A percentile compares a stretch with the other conserved stretches of the same genome.
Conservation (phyloP, 768 basidiomycete species). For the Melanogaster broomeanus region DNA sequence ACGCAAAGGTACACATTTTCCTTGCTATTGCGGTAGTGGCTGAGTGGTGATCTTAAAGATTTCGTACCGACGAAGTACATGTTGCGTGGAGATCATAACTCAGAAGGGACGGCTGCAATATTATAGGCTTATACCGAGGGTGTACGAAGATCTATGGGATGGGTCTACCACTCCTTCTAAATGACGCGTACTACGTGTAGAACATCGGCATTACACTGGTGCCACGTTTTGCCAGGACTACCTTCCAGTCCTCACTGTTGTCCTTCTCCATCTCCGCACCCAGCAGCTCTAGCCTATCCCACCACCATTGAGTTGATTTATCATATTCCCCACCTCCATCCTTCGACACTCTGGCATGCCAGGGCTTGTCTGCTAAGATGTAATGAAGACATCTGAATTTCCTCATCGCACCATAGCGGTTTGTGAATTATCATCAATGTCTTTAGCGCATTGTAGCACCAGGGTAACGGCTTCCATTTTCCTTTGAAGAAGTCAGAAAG, state of each 20-base stretch:
- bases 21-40: background rate
- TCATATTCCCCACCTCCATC: conserved; percentile 50
- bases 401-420: conserved; percentile 79
- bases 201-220: conserved; percentile 4
- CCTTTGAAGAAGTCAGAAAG: conserved; percentile 79
- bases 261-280: conserved; percentile 42
- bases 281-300: conserved; percentile 57
- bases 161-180: background rate
- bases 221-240: conserved; percentile 55
- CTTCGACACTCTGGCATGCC: conserved; percentile 54
- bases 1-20: conserved; percentile 72
- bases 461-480: conserved; percentile 76
- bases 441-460: conserved; percentile 92
- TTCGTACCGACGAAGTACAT: conserved; percentile 92
- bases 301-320: conserved; percentile 75
- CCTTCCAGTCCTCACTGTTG: conserved; percentile 50
- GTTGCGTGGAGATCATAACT: conserved; percentile 74
- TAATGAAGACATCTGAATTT: conserved; percentile 88
- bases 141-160: background rate
- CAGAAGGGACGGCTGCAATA: background rate
- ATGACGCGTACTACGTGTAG: background rate
- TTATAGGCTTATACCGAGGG: background rate
- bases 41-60: conserved; percentile 50
- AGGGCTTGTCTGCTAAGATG: conserved; percentile 86
- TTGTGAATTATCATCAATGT: conserved; percentile 76